Evolutionary conservation across 2,329 filamentous ascomycete species (phyloP).

Genomic region (Colletotrichum trifolii): DNA sequence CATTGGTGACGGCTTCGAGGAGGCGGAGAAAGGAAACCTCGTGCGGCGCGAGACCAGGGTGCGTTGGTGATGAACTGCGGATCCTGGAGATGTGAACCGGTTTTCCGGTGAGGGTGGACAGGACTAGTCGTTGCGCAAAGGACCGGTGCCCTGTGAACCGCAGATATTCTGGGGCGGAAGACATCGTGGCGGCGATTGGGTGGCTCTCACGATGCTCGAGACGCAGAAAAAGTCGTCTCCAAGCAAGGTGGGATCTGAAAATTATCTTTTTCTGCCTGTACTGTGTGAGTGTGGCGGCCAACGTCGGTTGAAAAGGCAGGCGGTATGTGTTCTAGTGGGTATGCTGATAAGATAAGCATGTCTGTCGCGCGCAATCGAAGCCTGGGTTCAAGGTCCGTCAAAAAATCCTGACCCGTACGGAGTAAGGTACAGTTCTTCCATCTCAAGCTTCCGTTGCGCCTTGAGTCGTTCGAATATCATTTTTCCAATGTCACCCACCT

Average conservation of each 20-base stretch:
- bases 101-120: constrained; percentile 90
- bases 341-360: constrained; percentile 36
- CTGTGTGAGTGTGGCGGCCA: constrained; percentile 25
- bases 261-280: constrained; percentile 51
- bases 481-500: constrained; percentile 16
- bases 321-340: constrained; percentile 41
- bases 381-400: constrained; percentile 30
- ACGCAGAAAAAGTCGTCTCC: constrained; percentile 1
- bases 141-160: constrained; percentile 87
- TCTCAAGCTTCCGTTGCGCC: constrained; percentile 9
- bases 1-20: constrained; percentile 94
- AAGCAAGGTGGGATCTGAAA: constrained; percentile 38
- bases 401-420: constrained; percentile 30
- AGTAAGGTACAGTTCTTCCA: background rate
- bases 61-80: constrained; percentile 84
- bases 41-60: constrained; percentile 89
- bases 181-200: constrained; percentile 48
- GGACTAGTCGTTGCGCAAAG: constrained; percentile 84
- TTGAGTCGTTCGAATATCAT: constrained; percentile 5
- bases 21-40: constrained; percentile 97
- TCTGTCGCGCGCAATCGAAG: constrained; percentile 4
- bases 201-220: constrained; percentile 17
- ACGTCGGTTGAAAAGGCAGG: constrained; percentile 39
- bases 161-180: constrained; percentile 65
- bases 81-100: constrained; percentile 95